Base-by-base conservation (phyloP, 139 green algal genomes). In the Protoeuglena noctilucae region DNA sequence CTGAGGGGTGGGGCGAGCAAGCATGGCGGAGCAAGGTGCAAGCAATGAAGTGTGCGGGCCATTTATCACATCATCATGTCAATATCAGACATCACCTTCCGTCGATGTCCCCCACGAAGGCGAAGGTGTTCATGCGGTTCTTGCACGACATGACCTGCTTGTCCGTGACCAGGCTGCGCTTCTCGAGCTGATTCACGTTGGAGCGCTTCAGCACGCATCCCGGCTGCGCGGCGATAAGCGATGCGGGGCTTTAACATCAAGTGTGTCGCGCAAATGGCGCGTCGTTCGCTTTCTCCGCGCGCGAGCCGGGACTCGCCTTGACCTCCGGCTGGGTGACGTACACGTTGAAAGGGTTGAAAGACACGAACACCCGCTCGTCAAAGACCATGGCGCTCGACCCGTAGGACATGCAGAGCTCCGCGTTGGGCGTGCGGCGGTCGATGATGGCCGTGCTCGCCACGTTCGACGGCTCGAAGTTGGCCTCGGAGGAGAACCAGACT, bases 81-180 rank as follows among this genome's bases (percentile, higher is more conserved):
- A n/a, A n/a, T n/a, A 58, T 4, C n/a, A n/a, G n/a, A n/a, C n/a
- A n/a, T n/a, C n/a, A n/a, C n/a, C n/a, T n/a, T n/a, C 81, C 72
- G 17, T 85, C 68, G 31, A 98, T 62, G 66, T 98, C 89, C 4
- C 91, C 91, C 40, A 98, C 91, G 69, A 90, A 99, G 0, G 86
- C 91, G 75, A 99, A 99, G 1, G 91, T 99, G 74, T 98, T 98
- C 87, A 96, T 96, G 65, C 85, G 84, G 16, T 79, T 67, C 70
- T 93, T 96, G 78, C 91, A 99, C 24, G 72, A 49, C 45, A 84
- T 65, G 54, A 87, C 78, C 69, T 91, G 54, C 30, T 84, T 66
- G 9, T 58, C 25, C 21, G 62, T 70, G 2, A 99, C 81, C 25
- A 99, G 74, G 27, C 84, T 76, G n/a, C 85, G 63, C 5, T 65